phyloP scores from a whole-genome alignment of 2,329 filamentous ascomycete species.

The Hymenoscyphus fructigenus region DNA sequence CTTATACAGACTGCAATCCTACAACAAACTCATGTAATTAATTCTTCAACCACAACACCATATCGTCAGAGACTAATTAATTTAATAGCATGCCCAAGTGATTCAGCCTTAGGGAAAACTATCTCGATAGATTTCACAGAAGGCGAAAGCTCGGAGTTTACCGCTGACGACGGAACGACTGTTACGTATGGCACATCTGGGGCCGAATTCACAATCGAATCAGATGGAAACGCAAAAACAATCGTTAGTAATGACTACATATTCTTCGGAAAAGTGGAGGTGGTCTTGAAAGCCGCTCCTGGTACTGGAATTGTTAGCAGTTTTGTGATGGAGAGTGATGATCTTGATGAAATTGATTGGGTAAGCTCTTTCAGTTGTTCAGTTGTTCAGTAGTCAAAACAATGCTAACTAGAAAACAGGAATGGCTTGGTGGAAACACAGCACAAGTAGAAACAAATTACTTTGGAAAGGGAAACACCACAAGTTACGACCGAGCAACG shows the following conservation, averaged over 20 bases:
- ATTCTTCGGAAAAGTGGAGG: conserved; percentile 77
- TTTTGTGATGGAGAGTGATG: conserved; percentile 78
- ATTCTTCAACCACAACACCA: not conserved
- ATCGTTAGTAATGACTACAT: conserved; percentile 77
- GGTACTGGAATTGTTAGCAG: conserved; percentile 76
- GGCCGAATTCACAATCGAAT: conserved; percentile 67
- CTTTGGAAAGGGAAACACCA: conserved; percentile 71
- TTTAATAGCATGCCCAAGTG: conserved; percentile 55
- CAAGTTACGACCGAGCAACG: conserved; percentile 65
- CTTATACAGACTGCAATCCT: conserved; percentile 74
- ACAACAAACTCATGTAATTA: conserved; percentile 50
- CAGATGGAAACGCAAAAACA: conserved; percentile 72
- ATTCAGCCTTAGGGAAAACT: conserved; percentile 68
- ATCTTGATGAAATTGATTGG: conserved; percentile 85
- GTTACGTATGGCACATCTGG: conserved; percentile 62
- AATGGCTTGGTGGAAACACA: conserved; percentile 42
- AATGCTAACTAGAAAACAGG: conserved; percentile 15
- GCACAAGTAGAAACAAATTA: conserved; percentile 75
- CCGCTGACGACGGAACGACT: conserved; percentile 59
- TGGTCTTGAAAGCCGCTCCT: conserved; percentile 70
- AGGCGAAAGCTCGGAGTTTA: conserved; percentile 54
- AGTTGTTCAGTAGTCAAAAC: not conserved
- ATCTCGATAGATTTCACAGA: conserved; percentile 62
- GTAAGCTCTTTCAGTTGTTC: conserved; percentile 33
- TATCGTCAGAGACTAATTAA: conserved; percentile 9